Base-by-base conservation (phyloP, 2,329 filamentous ascomycete species). In the Fusarium continuum region DNA sequence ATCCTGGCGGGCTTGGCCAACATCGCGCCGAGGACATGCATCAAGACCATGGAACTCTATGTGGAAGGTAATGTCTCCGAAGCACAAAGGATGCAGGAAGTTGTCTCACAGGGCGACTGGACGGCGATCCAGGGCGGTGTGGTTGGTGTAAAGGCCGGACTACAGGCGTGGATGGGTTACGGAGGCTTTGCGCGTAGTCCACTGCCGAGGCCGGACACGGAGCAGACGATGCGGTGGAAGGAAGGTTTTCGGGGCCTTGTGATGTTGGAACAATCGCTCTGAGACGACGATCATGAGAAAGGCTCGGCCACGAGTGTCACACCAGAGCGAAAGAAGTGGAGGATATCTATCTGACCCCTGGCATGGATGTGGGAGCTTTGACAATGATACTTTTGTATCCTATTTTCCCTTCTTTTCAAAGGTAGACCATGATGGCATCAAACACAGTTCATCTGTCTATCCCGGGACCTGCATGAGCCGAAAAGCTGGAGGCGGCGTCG, bases 1-100 rank as follows among this genome's bases (percentile, higher is more conserved):
- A 85, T 91, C 69, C 86, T 93, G 52, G 88, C 87, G 22, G 90
- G 89, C 6, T 82, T 91, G 60, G 90, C 85, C 68, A 92, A 92
- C 75, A 83, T 92, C 46, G 84, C 88, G 3, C 90, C 90, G 26
- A 88, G 84, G 70, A 82, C 87, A 11, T 90, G 88, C 74, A 81
- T 88, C 45, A 78, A 82, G 70, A 82, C 88, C 2, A 79, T 88
- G 55, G 80, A 87, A 61, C 79, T 91, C 6, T 91, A 84, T 73
- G 78, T 80, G 45, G 74, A 81, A 34, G 88, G 88, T 19, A 80
- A 84, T 58, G 70, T 84, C 31, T 75, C 79, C 23, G 86, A 90
- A 70, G 89, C 89, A 2, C 82, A 84, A 68, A 82, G 80, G 64
- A 74, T 90, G 59, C 89, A 92, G 75, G 87, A 85, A 39, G 76